Evolutionary conservation across 306 rosid species (phyloP).

Genomic region (Prinsepia uniflora): DNA sequence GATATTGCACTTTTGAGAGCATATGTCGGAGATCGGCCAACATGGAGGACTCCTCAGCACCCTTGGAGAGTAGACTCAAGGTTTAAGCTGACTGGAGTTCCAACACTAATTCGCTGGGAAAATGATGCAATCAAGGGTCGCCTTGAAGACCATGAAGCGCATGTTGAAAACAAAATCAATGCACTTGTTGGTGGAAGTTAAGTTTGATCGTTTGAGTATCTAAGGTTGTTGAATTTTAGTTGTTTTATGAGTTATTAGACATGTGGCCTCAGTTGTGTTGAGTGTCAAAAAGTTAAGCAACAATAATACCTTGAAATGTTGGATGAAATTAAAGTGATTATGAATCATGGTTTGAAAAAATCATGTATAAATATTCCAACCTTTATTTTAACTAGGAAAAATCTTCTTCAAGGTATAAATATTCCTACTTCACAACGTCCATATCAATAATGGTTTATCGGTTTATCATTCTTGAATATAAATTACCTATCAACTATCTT

Average conservation of each 20-base stretch:
- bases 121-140: slow-evolving; percentile 57
- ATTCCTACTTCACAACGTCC: no score
- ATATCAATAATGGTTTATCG: no score
- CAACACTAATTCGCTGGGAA: slow-evolving; percentile 75
- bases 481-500: no score
- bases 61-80: slow-evolving; percentile 76
- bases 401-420: no score
- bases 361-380: no score
- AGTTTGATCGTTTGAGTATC: slow-evolving; percentile 7
- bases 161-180: slow-evolving; percentile 61
- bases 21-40: slow-evolving; percentile 78
- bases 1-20: slow-evolving; percentile 68
- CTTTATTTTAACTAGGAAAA: no score
- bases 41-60: slow-evolving; percentile 82
- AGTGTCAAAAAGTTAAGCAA: no score
- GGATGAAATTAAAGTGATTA: no score
- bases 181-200: slow-evolving; percentile 52
- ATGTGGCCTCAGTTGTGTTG: neutral
- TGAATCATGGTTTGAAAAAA: no score
- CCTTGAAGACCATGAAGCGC: slow-evolving; percentile 84
- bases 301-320: no score
- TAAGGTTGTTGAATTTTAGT: neutral
- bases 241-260: neutral
- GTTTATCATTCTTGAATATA: no score
- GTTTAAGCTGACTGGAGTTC: slow-evolving; percentile 79